Evolutionary conservation across 1,139 yeast species (phyloP).

Genomic region (Pneumocystis sp.): DNA sequence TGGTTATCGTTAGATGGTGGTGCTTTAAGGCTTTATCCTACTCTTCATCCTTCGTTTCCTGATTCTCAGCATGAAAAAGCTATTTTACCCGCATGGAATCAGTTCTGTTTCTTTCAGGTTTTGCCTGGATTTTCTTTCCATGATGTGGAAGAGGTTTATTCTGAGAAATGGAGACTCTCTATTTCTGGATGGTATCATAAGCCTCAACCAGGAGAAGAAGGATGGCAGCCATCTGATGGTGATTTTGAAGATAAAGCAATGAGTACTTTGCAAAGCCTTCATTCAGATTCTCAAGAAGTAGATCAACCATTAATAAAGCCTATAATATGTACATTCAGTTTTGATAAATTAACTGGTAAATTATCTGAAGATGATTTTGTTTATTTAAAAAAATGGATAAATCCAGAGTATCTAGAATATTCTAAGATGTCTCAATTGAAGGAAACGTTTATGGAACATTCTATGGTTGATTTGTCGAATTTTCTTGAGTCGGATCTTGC

Average conservation of each 20-base stretch:
- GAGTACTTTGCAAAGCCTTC: background rate
- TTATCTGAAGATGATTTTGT: constrained; percentile 17
- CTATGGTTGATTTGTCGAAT: constrained; percentile 51
- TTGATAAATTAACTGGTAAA: constrained; percentile 7
- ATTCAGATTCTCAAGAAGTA: constrained; percentile 10
- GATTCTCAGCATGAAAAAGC: constrained; percentile 54
- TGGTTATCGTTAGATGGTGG: constrained; percentile 94
- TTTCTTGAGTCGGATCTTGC: constrained; percentile 50
- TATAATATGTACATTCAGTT: background rate
- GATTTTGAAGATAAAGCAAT: constrained; percentile 22
- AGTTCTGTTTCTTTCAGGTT: constrained; percentile 86
- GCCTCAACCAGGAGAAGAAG: constrained; percentile 84
- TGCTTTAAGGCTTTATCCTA: constrained; percentile 70
- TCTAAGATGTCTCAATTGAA: constrained; percentile 38
- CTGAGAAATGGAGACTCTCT: constrained; percentile 68
- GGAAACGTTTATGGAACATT: constrained; percentile 44
- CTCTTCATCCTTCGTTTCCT: constrained; percentile 81
- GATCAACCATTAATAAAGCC: constrained; percentile 5
- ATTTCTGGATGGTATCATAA: constrained; percentile 99
- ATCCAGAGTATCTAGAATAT: constrained; percentile 38
- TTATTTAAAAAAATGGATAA: constrained; percentile 30
- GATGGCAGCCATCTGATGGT: constrained; percentile 31
- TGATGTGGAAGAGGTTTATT: constrained; percentile 93
- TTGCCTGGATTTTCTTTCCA: constrained; percentile 95
- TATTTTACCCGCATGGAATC: constrained; percentile 85